phyloP scores from a whole-genome alignment of 208 protist species.

The Leptomonas pyrrhocoris region DNA sequence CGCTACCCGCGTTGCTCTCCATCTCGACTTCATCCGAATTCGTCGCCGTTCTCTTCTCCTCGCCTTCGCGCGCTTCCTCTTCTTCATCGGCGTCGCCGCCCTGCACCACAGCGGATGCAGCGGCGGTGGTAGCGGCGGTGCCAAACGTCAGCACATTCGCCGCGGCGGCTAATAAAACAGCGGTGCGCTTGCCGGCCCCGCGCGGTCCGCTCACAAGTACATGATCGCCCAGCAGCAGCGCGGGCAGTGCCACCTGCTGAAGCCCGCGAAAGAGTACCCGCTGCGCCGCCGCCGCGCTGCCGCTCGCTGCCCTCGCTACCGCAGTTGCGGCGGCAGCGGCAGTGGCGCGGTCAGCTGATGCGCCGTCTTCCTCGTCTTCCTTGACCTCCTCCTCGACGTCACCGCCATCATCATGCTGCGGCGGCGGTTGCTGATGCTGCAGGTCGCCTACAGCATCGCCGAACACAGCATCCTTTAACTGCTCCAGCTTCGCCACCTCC shows the following conservation, averaged over 20 bases:
- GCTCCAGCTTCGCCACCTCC: constrained; percentile 27
- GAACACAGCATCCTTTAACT: constrained; percentile 30
- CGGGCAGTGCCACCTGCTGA: constrained; percentile 63
- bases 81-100: background rate
- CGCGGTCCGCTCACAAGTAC: constrained; percentile 60
- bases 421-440: background rate
- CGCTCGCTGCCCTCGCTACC: background rate
- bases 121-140: background rate
- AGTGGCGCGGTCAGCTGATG: background rate
- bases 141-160: constrained; percentile 25
- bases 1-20: background rate
- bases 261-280: constrained; percentile 38
- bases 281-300: background rate
- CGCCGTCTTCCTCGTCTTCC: background rate
- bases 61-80: background rate
- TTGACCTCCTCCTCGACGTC: background rate
- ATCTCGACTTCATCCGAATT: background rate
- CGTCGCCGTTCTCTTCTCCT: background rate
- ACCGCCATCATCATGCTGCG: background rate
- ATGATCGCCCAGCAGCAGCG: constrained; percentile 76
- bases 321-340: background rate
- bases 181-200: constrained; percentile 59
- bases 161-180: constrained; percentile 45
- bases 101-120: too few relatives aligned
- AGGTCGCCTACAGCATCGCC: background rate